A percentile compares a stretch with the other conserved stretches of the same genome.
phyloP scores from a whole-genome alignment of 331 rosid species.

The Quercus tomentella region DNA sequence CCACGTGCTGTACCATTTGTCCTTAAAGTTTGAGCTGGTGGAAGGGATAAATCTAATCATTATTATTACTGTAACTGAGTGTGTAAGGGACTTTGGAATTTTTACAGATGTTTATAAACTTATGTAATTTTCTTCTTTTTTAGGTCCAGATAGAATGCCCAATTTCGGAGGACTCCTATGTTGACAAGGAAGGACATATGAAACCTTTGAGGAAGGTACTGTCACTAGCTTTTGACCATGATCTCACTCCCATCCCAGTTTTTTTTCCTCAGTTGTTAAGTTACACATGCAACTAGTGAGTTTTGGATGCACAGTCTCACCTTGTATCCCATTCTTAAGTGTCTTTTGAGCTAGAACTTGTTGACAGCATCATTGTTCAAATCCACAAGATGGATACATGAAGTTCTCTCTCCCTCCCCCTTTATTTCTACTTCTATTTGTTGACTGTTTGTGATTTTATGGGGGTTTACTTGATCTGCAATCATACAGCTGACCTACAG shows the following conservation, averaged over 20 bases:
- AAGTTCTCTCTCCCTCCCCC: not conserved
- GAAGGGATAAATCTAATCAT: no score
- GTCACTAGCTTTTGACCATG: conserved; percentile 1
- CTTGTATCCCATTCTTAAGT: not conserved
- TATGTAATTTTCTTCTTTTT: conserved; percentile 5
- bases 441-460: conserved; percentile 17
- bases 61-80: no score
- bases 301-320: not conserved
- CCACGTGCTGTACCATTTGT: no score
- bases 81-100: not conserved
- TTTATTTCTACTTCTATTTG: conserved; percentile 5
- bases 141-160: conserved; percentile 70
- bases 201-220: conserved; percentile 57
- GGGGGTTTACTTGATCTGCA: conserved; percentile 41
- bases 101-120: not conserved
- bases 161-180: conserved; percentile 16
- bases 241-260: no score
- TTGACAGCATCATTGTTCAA: not conserved
- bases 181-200: conserved; percentile 34
- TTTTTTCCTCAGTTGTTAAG: not conserved
- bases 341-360: not conserved
- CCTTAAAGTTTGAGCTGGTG: no score
- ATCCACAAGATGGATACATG: not conserved
- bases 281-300: not conserved
- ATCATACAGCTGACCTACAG: conserved; percentile 56